Evolutionary conservation across 768 basidiomycete genomes (phyloP).

Genomic region (Tricholoma bakamatsutake): DNA sequence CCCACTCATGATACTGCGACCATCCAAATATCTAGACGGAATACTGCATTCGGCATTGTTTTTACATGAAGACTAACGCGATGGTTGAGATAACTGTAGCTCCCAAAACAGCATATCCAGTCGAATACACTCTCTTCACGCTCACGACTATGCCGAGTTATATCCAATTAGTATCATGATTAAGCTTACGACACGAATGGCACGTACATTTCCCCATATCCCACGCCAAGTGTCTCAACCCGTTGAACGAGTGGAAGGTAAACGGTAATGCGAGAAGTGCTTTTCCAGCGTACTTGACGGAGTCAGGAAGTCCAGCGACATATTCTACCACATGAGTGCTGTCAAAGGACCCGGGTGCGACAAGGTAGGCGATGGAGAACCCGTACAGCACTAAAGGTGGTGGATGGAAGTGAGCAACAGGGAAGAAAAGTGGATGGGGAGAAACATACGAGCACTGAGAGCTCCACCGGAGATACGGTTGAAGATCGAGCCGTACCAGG

Average conservation of each 20-base stretch:
- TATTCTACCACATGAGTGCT: slow-evolving; percentile 71
- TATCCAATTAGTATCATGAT: background rate
- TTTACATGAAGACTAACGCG: slow-evolving; percentile 45
- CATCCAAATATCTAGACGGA: background rate
- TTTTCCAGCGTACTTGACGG: slow-evolving; percentile 73
- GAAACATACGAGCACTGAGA: slow-evolving; percentile 66
- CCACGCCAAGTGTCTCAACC: slow-evolving; percentile 87
- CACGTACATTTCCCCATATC: slow-evolving; percentile 83
- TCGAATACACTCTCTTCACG: slow-evolving; percentile 72
- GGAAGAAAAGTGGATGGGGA: background rate
- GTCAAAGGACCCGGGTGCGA: slow-evolving; percentile 75
- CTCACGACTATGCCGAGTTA: slow-evolving; percentile 51
- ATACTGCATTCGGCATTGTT: background rate
- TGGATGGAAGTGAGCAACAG: background rate
- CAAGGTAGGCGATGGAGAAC: slow-evolving; percentile 80
- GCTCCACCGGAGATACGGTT: slow-evolving; percentile 83
- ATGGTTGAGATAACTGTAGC: slow-evolving; percentile 72
- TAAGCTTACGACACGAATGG: background rate
- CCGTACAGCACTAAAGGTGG: slow-evolving; percentile 69
- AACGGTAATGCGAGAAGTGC: slow-evolving; percentile 79
- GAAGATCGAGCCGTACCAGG: slow-evolving; percentile 81
- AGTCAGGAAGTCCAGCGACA: slow-evolving; percentile 66
- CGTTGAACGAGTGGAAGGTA: slow-evolving; percentile 88
- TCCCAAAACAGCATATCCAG: slow-evolving; percentile 82
- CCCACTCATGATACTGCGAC: too few species aligned